Evolutionary conservation across 306 rosid species (phyloP), one percentile per base, ranked within the genome.

Genomic region (Elaeagnus macrophylla): DNA sequence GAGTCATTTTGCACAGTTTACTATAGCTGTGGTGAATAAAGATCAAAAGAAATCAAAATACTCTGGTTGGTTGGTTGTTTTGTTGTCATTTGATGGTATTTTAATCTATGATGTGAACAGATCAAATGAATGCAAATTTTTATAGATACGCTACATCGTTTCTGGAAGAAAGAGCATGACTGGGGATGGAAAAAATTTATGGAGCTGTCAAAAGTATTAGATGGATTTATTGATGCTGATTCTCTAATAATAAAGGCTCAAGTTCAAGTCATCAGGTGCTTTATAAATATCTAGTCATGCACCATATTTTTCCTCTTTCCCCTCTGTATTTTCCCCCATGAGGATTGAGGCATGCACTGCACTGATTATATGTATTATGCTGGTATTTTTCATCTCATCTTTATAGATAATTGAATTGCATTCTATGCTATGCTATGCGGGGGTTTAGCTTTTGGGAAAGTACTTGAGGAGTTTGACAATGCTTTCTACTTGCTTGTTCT

Each of bases 101-200:
- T 61, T 56, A 14, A 53, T 53, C 19, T 56, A 6, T 70, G 47
- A 55, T 37, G 11, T 43, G 35, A 39, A 38, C 36, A 17, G 12
- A 25, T 65, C 41, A 64, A 69, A 46, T 40, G 54, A 37, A 48
- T 19, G 42, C 41, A 60, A 65, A 55, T 53, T 75, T 25, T 72
- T 67, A 64, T 81, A 93, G 99, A 93, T 75, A 93, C 99, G 12
- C 78, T 93, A 63, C 99, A 93, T 73, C 94, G 99, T 25, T 93
- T 93, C 71, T 93, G 99, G 96, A 93, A 93, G 90, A 93, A 93
- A 79, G 99, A 93, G 73, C 99, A 93, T 64, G 99, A 93, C 71
- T 93, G 99, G 99, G 99, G 99, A 52, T 93, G 99, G 99, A 93
- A 93, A 66, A 93, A 93, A 71, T 93, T 93, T 66, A 93, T 88